These are phyloP conservation scores for Hypoxylon perforatum DNA, from an alignment of 495 filamentous ascomycete genomes.

Conservation along the genomic window DNA sequence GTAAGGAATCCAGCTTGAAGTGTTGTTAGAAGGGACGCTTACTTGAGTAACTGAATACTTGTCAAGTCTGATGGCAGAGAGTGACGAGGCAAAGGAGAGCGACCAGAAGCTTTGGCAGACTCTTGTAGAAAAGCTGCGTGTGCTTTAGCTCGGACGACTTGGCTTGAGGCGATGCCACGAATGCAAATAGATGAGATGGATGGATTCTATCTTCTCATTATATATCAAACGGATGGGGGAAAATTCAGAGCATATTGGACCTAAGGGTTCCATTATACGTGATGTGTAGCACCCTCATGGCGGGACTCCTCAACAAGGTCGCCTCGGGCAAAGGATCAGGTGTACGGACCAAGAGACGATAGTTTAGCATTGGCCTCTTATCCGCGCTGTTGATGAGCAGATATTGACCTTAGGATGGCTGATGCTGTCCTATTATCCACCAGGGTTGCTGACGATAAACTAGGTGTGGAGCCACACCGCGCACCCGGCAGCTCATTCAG, in stretches of 20 bases:
- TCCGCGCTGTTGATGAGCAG: too few relatives aligned
- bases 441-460: too few relatives aligned
- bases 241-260: not conserved
- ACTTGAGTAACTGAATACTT: constrained; percentile 8
- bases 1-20: constrained; percentile 41
- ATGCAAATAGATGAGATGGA: not conserved
- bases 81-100: not conserved
- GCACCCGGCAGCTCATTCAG: too few relatives aligned
- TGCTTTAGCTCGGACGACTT: not conserved
- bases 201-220: not conserved
- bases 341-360: too few relatives aligned
- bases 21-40: not conserved
- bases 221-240: constrained; percentile 1
- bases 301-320: too few relatives aligned
- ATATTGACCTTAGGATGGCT: too few relatives aligned
- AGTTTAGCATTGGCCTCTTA: too few relatives aligned
- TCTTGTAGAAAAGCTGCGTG: not conserved
- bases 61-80: constrained; percentile 1
- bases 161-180: not conserved
- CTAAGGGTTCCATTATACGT: not conserved
- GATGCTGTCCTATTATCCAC: too few relatives aligned
- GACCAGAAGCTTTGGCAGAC: not conserved
- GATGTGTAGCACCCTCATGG: not conserved
- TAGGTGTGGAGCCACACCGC: too few relatives aligned
- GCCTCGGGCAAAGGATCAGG: too few relatives aligned